Evolutionary conservation across 1,139 yeast genomes (phyloP), one percentile per base, ranked within the genome.

Genomic region (Yamadazyma diospyri): DNA sequence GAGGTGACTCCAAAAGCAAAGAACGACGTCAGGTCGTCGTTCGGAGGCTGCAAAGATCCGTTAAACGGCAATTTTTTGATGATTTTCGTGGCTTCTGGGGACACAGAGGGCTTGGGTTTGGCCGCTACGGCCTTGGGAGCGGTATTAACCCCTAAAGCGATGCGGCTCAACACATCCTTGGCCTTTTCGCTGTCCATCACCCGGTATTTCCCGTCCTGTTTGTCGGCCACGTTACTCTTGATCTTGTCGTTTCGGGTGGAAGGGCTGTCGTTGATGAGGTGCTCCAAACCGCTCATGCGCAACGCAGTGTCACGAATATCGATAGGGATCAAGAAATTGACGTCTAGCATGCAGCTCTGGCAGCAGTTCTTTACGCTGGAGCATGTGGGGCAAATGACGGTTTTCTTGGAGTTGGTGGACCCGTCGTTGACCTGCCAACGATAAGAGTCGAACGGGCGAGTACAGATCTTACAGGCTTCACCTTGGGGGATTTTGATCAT

Each of bases 281-380:
- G 58, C 11, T 65, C 69, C 12, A 72, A 57, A 6, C 83, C 84
- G 4, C 92, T 83, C 72, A 87, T 69, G 48, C 79, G 78, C 48
- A 88, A 58, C 1, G 95, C 87, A 2, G 89, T 78, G 47, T 89
- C 97, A 39, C 97, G 62, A 6, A 88, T 64, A 13, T 81, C 78
- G 12, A 87, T 55, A 0, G 96, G 89, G 16, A 92, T 74, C 5
- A 88, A 84, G 61, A 80, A 85, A 16, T 81, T 75, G 32, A 87
- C 64, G 59, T 92, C 97, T 27, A 84, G 59, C 76, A 87, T 73
- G 53, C 98, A 92, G 15, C 79, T 61, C 53, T 92, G 97, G 51
- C 98, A 92, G 44, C 95, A 83, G 57, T 85, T 82, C 42, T 81
- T 72, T 30, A 81, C 75, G 27, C 78, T 64, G 1, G 97, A 81